phyloP scores from a whole-genome alignment of 306 rosid species.

The Ceratonia siliqua region DNA sequence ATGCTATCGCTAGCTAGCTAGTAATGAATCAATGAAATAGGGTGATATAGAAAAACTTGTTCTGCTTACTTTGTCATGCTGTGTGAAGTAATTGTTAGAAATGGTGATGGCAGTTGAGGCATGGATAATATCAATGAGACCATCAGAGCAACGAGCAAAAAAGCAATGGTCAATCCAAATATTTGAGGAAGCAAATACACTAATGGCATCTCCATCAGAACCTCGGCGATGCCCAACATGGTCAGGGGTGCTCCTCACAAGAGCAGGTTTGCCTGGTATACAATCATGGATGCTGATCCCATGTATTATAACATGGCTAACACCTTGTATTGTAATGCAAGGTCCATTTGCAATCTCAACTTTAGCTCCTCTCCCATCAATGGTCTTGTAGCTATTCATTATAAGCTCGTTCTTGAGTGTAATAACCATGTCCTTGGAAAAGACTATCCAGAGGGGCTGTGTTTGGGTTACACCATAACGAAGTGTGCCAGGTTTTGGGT shows the following conservation, averaged over 20 bases:
- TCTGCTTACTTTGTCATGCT: conserved; percentile 54
- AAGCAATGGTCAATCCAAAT: conserved; percentile 69
- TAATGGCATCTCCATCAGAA: not conserved
- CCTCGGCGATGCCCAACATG: not conserved
- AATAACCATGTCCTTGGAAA: conserved; percentile 63
- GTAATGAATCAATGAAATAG: no score
- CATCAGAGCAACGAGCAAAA: conserved; percentile 44
- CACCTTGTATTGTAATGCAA: conserved; percentile 75
- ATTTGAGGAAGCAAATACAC: conserved; percentile 14
- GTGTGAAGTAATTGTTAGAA: conserved; percentile 61
- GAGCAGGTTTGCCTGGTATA: conserved; percentile 8
- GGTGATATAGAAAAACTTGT: not conserved
- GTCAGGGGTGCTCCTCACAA: not conserved
- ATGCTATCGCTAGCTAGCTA: not conserved
- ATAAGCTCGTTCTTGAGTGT: conserved; percentile 73
- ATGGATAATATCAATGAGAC: conserved; percentile 54
- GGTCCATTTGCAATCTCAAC: conserved; percentile 83
- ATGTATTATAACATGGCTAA: conserved; percentile 78
- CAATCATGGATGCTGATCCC: conserved; percentile 89
- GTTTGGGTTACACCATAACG: conserved; percentile 78
- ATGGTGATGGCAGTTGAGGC: conserved; percentile 62
- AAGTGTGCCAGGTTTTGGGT: conserved; percentile 72
- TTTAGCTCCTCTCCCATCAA: conserved; percentile 83
- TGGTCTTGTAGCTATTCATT: conserved; percentile 71
- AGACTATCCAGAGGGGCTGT: conserved; percentile 72